These are phyloP conservation scores for Malassezia cuniculi DNA, from an alignment of 1,284 basidiomycete species.

Conservation along the genomic window DNA sequence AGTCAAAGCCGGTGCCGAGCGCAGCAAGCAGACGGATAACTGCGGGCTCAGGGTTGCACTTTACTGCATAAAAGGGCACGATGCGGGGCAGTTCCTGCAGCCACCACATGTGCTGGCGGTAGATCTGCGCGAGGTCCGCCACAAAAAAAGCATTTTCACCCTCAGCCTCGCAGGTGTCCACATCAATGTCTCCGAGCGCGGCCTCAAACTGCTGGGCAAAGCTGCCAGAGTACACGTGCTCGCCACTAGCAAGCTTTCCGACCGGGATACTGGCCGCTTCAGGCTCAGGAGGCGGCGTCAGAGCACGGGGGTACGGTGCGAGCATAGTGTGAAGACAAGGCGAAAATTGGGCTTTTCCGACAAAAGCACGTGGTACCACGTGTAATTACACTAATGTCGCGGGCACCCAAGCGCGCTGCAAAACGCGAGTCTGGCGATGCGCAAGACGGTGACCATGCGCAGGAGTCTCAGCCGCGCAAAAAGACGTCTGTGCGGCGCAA, in stretches of 20 bases:
- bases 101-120: conserved; percentile 77
- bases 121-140: conserved; percentile 79
- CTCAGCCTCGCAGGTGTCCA: conserved; percentile 50
- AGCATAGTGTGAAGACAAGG: too few relatives aligned
- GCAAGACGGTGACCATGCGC: neutral
- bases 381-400: neutral
- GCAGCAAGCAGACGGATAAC: conserved; percentile 78
- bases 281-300: conserved; percentile 14
- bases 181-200: conserved; percentile 37
- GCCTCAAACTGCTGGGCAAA: conserved; percentile 28
- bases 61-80: conserved; percentile 77
- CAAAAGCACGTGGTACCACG: neutral
- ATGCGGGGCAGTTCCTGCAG: conserved; percentile 58
- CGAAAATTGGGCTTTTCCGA: too few relatives aligned
- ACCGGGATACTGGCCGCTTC: conserved; percentile 3
- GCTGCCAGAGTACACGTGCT: conserved; percentile 29
- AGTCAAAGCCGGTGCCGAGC: conserved; percentile 87
- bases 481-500: conserved; percentile 31
- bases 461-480: conserved; percentile 13
- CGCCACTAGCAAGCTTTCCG: conserved; percentile 3
- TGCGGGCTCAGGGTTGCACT: conserved; percentile 94
- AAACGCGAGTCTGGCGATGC: too few relatives aligned
- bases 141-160: conserved; percentile 93
- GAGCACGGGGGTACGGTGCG: conserved; percentile 3
- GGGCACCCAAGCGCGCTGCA: conserved; percentile 2